Percentiles rank a stretch among this genome's conserved stretches.
phyloP scores from a whole-genome alignment of 345 rosid genomes.

The Acer saccharum region DNA sequence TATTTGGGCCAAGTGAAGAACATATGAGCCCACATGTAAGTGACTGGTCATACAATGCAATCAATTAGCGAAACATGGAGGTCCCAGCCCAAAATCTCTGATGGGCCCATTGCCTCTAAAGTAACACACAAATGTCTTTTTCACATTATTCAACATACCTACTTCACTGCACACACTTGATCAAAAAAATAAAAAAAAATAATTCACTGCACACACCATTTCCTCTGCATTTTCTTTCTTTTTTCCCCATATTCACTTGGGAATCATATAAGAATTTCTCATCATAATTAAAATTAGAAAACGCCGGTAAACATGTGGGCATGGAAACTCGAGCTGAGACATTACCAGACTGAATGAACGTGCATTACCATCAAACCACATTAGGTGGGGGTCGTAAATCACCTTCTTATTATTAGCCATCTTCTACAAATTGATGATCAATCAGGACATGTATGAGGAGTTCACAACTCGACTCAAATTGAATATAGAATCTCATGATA shows the following conservation, averaged over 20 bases:
- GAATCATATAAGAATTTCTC: not conserved
- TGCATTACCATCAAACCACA: no score
- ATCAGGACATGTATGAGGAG: not conserved
- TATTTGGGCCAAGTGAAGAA: not conserved
- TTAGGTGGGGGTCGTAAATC: not conserved
- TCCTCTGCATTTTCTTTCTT: not conserved
- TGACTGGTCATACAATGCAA: constrained; percentile 1
- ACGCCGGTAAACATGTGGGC: no score
- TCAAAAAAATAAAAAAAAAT: not conserved
- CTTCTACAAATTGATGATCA: not conserved
- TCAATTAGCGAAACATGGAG: constrained; percentile 5
- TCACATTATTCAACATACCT: constrained; percentile 8
- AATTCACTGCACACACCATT: not conserved
- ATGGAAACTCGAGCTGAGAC: no score
- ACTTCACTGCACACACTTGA: not conserved
- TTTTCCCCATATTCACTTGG: not conserved
- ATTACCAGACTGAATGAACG: no score
- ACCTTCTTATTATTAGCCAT: no score
- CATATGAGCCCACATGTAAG: constrained; percentile 9
- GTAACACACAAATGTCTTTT: not conserved
- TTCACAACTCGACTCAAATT: not conserved
- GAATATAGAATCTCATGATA: not conserved
- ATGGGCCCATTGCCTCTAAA: not conserved
- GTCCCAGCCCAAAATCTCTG: not conserved
- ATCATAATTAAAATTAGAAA: not conserved